Percentiles rank a stretch among this genome's conserved stretches.
These are phyloP conservation scores for Russula abietina DNA, from an alignment of 768 basidiomycete genomes.

Conservation along the genomic window DNA sequence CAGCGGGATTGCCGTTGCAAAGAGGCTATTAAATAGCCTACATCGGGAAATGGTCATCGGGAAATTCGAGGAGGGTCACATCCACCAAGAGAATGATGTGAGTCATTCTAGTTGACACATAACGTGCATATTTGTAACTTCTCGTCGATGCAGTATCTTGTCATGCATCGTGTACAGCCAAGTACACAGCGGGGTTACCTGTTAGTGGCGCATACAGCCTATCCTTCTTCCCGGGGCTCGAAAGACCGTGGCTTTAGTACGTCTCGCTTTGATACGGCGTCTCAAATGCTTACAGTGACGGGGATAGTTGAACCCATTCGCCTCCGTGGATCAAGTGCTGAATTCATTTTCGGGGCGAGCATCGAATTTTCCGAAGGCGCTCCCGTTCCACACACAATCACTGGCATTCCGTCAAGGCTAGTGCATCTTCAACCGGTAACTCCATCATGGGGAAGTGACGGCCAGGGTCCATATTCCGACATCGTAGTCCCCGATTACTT, in stretches of 20 bases:
- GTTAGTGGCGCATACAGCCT: constrained; percentile 88
- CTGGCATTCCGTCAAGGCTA: constrained; percentile 67
- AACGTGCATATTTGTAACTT: background rate
- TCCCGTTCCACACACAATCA: constrained; percentile 48
- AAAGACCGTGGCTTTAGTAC: constrained; percentile 77
- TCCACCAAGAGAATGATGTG: constrained; percentile 94
- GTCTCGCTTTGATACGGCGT: constrained; percentile 28
- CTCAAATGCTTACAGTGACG: constrained; percentile 1
- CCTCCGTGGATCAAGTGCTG: constrained; percentile 70
- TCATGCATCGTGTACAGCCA: constrained; percentile 88
- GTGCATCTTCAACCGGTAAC: constrained; percentile 54
- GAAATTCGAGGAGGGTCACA: constrained; percentile 86
- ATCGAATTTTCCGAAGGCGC: constrained; percentile 59
- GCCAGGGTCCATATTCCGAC: constrained; percentile 65
- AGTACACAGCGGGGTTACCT: constrained; percentile 86
- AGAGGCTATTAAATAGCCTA: constrained; percentile 72
- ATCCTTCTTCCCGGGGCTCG: constrained; percentile 56
- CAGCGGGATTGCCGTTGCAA: constrained; percentile 38
- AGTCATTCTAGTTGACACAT: constrained; percentile 4
- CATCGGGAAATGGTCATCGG: constrained; percentile 90
- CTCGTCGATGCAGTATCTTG: constrained; percentile 65
- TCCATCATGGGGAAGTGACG: constrained; percentile 57
- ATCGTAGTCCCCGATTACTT: constrained; percentile 82
- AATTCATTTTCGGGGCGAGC: constrained; percentile 74
- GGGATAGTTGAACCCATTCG: constrained; percentile 73